phyloP scores from a whole-genome alignment of 1,284 basidiomycete genomes.

The Mycena sp. region DNA sequence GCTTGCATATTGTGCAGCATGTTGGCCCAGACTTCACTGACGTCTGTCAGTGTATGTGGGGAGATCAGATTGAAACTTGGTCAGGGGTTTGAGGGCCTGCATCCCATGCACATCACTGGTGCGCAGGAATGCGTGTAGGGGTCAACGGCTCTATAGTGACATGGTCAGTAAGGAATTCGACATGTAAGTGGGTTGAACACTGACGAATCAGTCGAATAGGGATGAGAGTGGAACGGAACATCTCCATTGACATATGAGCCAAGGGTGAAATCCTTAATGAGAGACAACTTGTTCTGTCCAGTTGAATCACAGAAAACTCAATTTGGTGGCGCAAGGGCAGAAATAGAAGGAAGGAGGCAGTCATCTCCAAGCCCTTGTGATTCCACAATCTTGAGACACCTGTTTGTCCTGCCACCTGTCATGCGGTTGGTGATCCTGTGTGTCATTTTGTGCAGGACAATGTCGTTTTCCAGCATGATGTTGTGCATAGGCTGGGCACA shows the following conservation, averaged over 20 bases:
- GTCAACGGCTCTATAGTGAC: constrained; percentile 40
- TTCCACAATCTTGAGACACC: constrained; percentile 60
- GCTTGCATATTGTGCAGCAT: constrained; percentile 54
- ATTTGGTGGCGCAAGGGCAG: constrained; percentile 21
- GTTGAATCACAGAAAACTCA: neutral
- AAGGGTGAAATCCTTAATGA: constrained; percentile 30
- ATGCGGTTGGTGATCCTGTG: constrained; percentile 62
- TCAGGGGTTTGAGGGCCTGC: neutral
- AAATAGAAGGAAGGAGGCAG: constrained; percentile 27
- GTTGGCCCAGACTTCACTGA: constrained; percentile 58
- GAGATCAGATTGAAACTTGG: too few species aligned
- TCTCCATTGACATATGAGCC: constrained; percentile 45
- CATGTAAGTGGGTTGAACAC: constrained; percentile 20
- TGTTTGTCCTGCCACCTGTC: constrained; percentile 62
- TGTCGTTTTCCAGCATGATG: constrained; percentile 50
- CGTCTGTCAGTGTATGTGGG: constrained; percentile 19
- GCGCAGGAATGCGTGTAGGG: constrained; percentile 49
- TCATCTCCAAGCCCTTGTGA: constrained; percentile 63
- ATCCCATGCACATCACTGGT: constrained; percentile 48
- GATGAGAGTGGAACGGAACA: constrained; percentile 47
- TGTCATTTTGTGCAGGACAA: constrained; percentile 25
- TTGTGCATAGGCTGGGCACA: constrained; percentile 42
- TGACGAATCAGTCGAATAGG: constrained; percentile 52
- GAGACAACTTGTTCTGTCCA: constrained; percentile 5
- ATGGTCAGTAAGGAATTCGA: neutral